These are phyloP conservation scores for Nemania sp. DNA, from an alignment of 2,329 filamentous ascomycete species.

Conservation along the genomic window DNA sequence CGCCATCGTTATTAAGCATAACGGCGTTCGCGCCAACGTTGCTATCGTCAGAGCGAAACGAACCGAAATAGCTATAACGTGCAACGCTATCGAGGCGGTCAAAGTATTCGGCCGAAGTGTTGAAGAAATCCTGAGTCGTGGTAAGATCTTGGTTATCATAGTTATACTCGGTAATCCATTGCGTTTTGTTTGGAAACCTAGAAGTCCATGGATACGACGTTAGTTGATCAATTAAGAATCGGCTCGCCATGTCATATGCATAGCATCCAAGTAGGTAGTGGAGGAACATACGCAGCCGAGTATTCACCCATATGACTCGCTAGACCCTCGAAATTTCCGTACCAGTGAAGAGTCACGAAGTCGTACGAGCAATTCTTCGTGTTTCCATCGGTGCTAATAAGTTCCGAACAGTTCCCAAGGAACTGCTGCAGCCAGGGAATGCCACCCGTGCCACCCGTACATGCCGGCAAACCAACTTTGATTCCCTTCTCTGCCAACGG, in stretches of 20 bases:
- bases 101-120: conserved; percentile 73
- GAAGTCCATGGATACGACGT: background rate
- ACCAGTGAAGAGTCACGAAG: conserved; percentile 75
- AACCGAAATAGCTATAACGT: conserved; percentile 80
- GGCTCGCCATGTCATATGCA: background rate
- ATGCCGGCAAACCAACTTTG: conserved; percentile 76
- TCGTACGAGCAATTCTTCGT: conserved; percentile 70
- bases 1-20: conserved; percentile 75
- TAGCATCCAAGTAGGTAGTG: background rate
- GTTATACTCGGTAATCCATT: conserved; percentile 87
- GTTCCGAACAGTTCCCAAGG: conserved; percentile 70
- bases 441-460: conserved; percentile 71
- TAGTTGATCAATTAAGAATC: background rate
- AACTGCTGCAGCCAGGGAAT: conserved; percentile 76
- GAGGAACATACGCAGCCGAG: conserved; percentile 55
- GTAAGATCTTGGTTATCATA: conserved; percentile 66
- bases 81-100: conserved; percentile 72
- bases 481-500: conserved; percentile 74
- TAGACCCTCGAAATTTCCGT: conserved; percentile 76
- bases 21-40: conserved; percentile 80
- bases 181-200: conserved; percentile 69
- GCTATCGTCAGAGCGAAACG: conserved; percentile 75
- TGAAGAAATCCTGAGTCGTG: conserved; percentile 74
- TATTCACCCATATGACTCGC: conserved; percentile 74
- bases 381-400: conserved; percentile 61